These are phyloP conservation scores for Phalaenopsis aphrodite DNA, from an alignment of 106 monocot species.

Conservation along the genomic window DNA sequence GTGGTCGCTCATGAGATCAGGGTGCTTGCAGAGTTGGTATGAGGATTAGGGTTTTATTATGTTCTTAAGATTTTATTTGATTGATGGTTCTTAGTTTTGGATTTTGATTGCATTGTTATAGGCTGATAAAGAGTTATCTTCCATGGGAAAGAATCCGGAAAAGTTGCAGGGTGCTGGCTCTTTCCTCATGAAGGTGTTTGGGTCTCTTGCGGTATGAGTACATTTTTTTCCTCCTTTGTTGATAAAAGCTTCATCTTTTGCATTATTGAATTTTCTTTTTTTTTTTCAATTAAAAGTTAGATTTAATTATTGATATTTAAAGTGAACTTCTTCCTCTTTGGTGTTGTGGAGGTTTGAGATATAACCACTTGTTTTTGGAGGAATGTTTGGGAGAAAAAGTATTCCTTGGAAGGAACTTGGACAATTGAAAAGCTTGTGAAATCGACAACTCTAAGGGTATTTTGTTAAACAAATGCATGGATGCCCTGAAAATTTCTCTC, in stretches of 20 bases:
- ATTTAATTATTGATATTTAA: no score
- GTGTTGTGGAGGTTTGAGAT: no score
- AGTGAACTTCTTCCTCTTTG: no score
- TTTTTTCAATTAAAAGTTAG: not conserved
- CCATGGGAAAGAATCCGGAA: constrained; percentile 72
- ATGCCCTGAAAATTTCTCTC: no score
- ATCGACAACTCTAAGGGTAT: no score
- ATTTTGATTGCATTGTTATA: constrained; percentile 9
- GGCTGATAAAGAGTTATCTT: constrained; percentile 75
- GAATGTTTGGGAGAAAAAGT: no score
- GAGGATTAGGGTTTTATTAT: not conserved
- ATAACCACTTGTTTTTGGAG: no score
- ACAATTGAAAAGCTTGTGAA: no score
- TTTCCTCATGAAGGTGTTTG: constrained; percentile 93
- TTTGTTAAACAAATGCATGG: no score
- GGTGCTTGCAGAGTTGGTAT: constrained; percentile 74
- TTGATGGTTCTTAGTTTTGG: not conserved
- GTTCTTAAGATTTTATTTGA: not conserved
- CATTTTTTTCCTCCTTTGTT: not conserved
- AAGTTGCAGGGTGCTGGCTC: constrained; percentile 87
- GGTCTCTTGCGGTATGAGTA: constrained; percentile 60
- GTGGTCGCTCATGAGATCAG: constrained; percentile 64
- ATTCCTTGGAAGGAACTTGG: no score
- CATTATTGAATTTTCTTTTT: not conserved
- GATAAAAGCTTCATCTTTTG: not conserved